Evolutionary conservation across 176 grass and related monocot genomes (phyloP), one percentile per base, ranked within the genome.

Genomic region (Zoysia japonica): DNA sequence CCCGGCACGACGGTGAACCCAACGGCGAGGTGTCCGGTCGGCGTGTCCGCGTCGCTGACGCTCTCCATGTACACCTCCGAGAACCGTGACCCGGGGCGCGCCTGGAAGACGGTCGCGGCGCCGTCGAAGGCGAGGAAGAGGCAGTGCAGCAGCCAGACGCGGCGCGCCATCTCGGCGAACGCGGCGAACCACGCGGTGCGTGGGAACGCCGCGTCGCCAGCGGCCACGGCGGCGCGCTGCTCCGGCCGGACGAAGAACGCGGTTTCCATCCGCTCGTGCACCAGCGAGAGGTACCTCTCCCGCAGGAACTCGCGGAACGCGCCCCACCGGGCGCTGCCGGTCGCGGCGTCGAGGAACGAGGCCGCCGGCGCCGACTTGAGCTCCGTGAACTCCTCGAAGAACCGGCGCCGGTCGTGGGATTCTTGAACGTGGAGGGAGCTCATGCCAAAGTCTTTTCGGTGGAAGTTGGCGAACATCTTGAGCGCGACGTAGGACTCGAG

Each of bases 11-110:
- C 92, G 39, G 92, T 97, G 78, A 97, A 97, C 68, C 89, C 95
- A 2, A 97, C 91, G 3, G 49, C 73, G 28, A 28, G 28, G 28
- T 28, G 28, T 28, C 28, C 28, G 28, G 8, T 77, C 85, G 5
- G 28, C 59, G 10, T 54, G 14, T 80, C 85, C 7, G 16, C 59
- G 75, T 88, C 84, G 17, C 49, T 79, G 40, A 91, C 84, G 71
- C 84, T 95, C 79, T 94, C 96, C 96, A 95, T 98, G 86, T 94
- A 94, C 42, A 98, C 90, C 78, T 94, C 90, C 17, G 92, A 94
- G 86, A 94, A 98, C 61, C 92, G 80, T 1, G 72, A 65, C 3
- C 95, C 88, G 36, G 80, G 46, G 2, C 67, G 76, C 43, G 78
- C 73, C 76, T 92, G 95, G 82, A 98, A 98, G 35, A 93, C 78